These are phyloP conservation scores for Mentha longifolia DNA, from an alignment of 257 asterid species.

Conservation along the genomic window DNA sequence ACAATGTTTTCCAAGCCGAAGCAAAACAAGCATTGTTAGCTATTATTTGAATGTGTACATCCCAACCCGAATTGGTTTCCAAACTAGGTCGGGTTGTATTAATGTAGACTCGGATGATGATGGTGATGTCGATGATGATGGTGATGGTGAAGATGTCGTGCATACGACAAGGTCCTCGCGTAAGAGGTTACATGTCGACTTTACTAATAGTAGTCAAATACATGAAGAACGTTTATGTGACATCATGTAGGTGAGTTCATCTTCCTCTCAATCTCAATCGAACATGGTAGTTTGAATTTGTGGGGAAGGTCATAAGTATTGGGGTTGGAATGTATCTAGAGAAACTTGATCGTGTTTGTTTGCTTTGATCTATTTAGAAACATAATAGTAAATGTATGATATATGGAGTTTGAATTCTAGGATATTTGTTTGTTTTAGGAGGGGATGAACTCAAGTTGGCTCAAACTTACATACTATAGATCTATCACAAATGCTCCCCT, in stretches of 20 bases:
- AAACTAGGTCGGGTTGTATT: conserved; percentile 22
- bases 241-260: not conserved
- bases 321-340: no score
- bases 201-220: conserved; percentile 6
- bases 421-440: no score
- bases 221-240: not conserved
- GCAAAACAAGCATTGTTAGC: conserved; percentile 27
- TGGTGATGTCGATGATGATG: not conserved
- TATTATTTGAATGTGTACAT: conserved; percentile 34
- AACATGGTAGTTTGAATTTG: no score
- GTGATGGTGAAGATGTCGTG: conserved; percentile 10
- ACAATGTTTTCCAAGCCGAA: conserved; percentile 1
- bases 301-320: no score
- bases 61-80: conserved; percentile 25
- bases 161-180: not conserved
- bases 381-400: no score
- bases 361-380: no score
- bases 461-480: no score
- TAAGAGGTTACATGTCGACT: conserved; percentile 26
- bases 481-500: no score
- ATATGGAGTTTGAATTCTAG: no score
- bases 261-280: no score
- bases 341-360: no score
- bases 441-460: no score
- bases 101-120: conserved; percentile 27